Base-by-base conservation (phyloP, 2,329 filamentous ascomycete species). In the Neopestalotiopsis sp. region DNA sequence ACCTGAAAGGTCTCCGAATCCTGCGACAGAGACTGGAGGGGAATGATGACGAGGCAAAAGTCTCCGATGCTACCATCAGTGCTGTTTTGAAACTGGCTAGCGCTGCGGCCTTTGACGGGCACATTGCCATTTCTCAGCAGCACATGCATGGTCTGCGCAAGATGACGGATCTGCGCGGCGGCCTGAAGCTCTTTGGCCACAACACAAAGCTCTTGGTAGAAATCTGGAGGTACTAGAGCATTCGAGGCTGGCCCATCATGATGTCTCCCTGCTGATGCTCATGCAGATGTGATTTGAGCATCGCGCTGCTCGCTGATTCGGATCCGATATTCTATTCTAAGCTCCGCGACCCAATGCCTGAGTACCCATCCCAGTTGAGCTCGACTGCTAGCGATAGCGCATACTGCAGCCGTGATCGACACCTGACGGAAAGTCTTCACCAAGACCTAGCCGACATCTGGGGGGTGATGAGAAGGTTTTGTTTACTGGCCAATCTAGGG, bases 91-190 rank as follows among this genome's bases (percentile, higher is more conserved):
- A 71, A 14, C 70, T 83, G 14, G 78, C 79, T 1, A 71, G 69
- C 2, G 72, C 77, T 66, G 77, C 81, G 7, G 72, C 76, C 30
- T 69, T 75, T 9, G 71, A 66, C 0, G 77, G 77, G 3, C 76
- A 83, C 52, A 65, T 66, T 17, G 66, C 74, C 4, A 69, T 74
- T 0, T 77, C 79, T 1, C 72, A 65, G 9, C 72, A 79, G 24
- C 81, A 83, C 65, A 74, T 82, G 67, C 62, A 76, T 28, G 82
- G 81, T 6, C 73, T 83, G 20, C 74, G 74, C 20, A 80, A 74
- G 68, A 81, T 84, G 6, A 74, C 82, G 6, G 69, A 75, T 20
- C 40, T 84, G 38, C 77, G 78, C 65, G 81, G 81, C 2, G 81
- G 81, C 0, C 45, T 82, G 1, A 38, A 14, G 12, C 71, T 70